Base-by-base conservation (phyloP, 306 rosid species). In the Nissolia schottii region DNA sequence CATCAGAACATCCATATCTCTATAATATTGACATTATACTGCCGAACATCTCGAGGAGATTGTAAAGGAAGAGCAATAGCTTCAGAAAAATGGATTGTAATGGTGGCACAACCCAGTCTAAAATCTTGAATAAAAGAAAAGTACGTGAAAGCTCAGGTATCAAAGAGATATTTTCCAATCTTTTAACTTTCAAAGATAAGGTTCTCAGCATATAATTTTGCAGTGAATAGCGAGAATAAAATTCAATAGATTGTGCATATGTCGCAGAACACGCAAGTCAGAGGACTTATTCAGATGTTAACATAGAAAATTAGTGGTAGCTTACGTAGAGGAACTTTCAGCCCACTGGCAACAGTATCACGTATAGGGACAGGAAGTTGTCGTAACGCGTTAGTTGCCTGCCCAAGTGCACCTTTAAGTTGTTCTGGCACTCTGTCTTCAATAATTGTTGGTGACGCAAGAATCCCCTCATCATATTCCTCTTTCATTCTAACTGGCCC, bases 401-500 rank as follows among this genome's bases (percentile, higher is more conserved):
- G 99, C 70, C 91, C 89, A 48, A 89, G 80, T 60, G 93, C 91
- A 25, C 96, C 90, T 86, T 89, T 91, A 49, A 94, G 93, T 78
- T 94, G 97, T 64, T 86, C 85, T 6, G 99, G 97, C 34, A 94
- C 58, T 63, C 85, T 79, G 54, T 89, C 96, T 84, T 91, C 97
- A 50, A 92, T 84, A 67, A 94, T 80, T 45, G 80, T 86, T 19
- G 99, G 99, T 16, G 83, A 68, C 84, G 85, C 96, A 18, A 91
- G 67, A 81, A 81, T 60, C 78, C 95, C 96, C 80, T 94, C 99
- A 59, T 79, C 87, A 75, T 85, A 91, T 82, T 91, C 96, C 89
- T 91, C 99, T 82, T 85, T 94, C 91, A 94, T 63, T 69, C 99
- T 88, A 81, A 94, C 88, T 31, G 99, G 93, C 16, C 99, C 99